phyloP scores from a whole-genome alignment of 257 asterid genomes.

The Striga asiatica region DNA sequence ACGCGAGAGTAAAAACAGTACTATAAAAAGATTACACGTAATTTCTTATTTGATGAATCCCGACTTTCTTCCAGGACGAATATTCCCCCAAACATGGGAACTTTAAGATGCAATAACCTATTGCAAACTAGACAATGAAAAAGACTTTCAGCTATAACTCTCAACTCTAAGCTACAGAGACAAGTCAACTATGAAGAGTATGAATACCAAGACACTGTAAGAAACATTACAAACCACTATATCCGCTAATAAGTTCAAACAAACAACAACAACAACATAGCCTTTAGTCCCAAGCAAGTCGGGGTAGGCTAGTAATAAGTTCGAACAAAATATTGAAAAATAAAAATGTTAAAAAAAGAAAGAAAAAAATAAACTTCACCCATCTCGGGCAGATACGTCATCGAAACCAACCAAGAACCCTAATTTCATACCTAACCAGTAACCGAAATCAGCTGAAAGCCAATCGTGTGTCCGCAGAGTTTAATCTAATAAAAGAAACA shows the following conservation, averaged over 20 bases:
- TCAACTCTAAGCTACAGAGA: background rate
- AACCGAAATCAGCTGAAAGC: conserved; percentile 1
- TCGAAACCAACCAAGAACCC: background rate
- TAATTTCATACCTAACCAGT: no score
- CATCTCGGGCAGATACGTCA: background rate
- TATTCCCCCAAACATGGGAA: background rate
- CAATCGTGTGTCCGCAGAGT: background rate
- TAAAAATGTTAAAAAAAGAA: background rate
- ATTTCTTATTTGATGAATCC: conserved; percentile 1
- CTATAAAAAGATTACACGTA: no score
- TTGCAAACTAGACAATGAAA: no score
- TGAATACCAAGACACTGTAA: background rate
- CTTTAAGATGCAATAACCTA: background rate
- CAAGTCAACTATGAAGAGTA: background rate
- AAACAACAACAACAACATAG: no score
- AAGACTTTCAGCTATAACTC: background rate
- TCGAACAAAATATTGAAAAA: no score
- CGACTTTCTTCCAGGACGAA: background rate
- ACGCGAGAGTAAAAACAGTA: no score
- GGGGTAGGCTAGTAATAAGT: no score
- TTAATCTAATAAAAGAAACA: background rate
- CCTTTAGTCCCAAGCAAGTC: no score
- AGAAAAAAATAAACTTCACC: conserved; percentile 2
- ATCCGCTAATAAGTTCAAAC: no score
- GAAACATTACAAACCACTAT: no score